Conservation (phyloP, 352 stramenopile species). For the Pythium aquatile region DNA sequence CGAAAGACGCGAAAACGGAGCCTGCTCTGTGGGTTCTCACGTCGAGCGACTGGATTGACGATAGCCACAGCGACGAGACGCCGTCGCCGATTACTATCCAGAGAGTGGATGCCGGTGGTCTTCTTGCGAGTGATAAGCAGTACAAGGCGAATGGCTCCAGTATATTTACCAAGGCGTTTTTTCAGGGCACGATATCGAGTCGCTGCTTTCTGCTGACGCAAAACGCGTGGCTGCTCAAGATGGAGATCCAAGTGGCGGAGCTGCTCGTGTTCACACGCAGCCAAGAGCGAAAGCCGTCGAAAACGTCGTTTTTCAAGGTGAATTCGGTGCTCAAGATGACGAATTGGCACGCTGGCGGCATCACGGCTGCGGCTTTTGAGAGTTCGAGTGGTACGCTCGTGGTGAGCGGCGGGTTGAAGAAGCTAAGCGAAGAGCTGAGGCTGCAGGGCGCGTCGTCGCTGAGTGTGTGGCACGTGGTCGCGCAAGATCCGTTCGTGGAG, state of each 20-base stretch:
- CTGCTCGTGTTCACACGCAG: slow-evolving; percentile 43
- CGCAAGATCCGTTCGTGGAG: slow-evolving; percentile 43
- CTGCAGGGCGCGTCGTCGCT: slow-evolving; percentile 51
- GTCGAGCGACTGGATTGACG: slow-evolving; percentile 37
- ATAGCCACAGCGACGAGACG: neutral
- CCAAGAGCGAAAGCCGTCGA: slow-evolving; percentile 8
- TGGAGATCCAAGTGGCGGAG: slow-evolving; percentile 50
- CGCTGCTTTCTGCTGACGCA: slow-evolving; percentile 43
- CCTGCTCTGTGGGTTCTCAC: slow-evolving; percentile 48
- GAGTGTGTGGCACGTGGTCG: slow-evolving; percentile 57
- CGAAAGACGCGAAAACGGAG: slow-evolving; percentile 18
- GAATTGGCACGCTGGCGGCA: slow-evolving; percentile 53
- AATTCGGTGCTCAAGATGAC: slow-evolving; percentile 40
- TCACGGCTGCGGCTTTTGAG: slow-evolving; percentile 50
- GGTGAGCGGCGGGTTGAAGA: slow-evolving; percentile 49
- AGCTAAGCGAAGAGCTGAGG: slow-evolving; percentile 54
- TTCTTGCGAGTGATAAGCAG: slow-evolving; percentile 38
- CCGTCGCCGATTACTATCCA: slow-evolving; percentile 26
- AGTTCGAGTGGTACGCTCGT: slow-evolving; percentile 38
- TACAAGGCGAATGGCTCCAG: slow-evolving; percentile 29
- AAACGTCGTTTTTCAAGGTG: slow-evolving; percentile 33
- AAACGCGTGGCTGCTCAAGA: slow-evolving; percentile 40
- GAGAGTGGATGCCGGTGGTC: slow-evolving; percentile 29
- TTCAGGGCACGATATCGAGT: slow-evolving; percentile 31
- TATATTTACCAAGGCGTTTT: slow-evolving; percentile 41